These are phyloP conservation scores for Cupressus sempervirens DNA, from an alignment of 75 land plant genomes.

Conservation along the genomic window DNA sequence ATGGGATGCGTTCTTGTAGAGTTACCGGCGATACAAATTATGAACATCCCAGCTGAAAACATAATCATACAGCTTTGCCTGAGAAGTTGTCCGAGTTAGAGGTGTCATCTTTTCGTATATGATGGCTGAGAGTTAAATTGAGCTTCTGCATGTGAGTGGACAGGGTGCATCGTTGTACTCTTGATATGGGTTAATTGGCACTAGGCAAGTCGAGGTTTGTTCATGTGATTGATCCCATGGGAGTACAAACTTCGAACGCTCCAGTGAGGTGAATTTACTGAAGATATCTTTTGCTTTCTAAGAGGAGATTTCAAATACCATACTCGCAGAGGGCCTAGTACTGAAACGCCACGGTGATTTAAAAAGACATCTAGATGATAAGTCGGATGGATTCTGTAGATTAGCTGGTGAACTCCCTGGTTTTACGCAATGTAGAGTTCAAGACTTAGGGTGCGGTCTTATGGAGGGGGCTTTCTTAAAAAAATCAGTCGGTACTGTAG, in stretches of 20 bases:
- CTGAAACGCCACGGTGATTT: background rate
- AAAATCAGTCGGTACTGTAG: too few species aligned
- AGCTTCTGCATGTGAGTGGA: background rate
- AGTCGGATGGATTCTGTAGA: background rate
- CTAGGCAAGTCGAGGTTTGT: background rate
- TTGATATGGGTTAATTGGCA: background rate
- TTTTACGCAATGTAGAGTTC: background rate
- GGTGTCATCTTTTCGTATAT: background rate
- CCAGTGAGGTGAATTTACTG: background rate
- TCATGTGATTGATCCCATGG: background rate
- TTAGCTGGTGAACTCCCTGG: background rate
- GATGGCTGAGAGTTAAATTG: background rate
- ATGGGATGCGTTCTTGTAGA: constrained; percentile 16
- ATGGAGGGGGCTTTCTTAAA: too few species aligned
- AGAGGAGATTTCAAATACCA: background rate
- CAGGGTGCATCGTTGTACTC: background rate
- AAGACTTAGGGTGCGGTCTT: too few species aligned
- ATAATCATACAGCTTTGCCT: background rate
- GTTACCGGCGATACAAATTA: constrained; percentile 1
- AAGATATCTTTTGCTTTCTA: background rate
- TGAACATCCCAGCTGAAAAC: background rate
- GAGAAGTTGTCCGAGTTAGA: background rate
- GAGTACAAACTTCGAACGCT: background rate
- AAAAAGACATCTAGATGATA: background rate
- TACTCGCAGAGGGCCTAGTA: background rate